Evolutionary conservation across 768 basidiomycete species (phyloP), one percentile per base, ranked within the genome.

Genomic region (Boletus tomentosulus): DNA sequence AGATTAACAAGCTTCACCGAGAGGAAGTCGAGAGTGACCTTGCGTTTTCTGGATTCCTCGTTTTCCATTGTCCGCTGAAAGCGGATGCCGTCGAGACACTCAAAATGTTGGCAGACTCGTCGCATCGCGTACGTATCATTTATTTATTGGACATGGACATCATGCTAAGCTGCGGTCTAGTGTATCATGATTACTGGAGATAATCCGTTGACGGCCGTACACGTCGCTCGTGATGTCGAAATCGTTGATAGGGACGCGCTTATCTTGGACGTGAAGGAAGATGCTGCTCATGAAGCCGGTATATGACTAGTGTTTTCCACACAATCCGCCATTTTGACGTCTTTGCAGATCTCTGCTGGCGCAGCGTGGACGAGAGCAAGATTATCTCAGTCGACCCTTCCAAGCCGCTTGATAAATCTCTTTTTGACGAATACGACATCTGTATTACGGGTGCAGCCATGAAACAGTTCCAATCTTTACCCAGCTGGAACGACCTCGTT

Each of bases 171-270:
- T 49, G 42, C 16, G 5, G 6, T 51, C 31, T 24, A 97, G 93
- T 98, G 97, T 68, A 78, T 98, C 53, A 99, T 99, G 97, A 99
- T 99, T 58, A 99, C 97, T 44, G 97, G 97, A 35, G 97, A 99
- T 70, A 98, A 98, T 69, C 97, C 97, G 8, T 74, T 99, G 50
- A 99, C 97, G 0, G 97, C 97, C 8, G 86, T 91, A 0, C 97
- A 98, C 66, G 95, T 99, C 43, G 97, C 97, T 16, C 81, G 81
- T 25, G 93, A 96, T 64, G 97, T 99, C 8, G 96, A 99, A 64
- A 98, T 98, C 56, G 87, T 99, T 19, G 97, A 99, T 64, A 85
- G 95, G 27, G 92, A 97, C 5, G 92, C 86, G 2, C 81, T 98
- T 28, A 98, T 98, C 55, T 76, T 99, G 27, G 97, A 99, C 67